Evolutionary conservation across 768 basidiomycete genomes (phyloP).

Genomic region (Pulveroboletus sp.): DNA sequence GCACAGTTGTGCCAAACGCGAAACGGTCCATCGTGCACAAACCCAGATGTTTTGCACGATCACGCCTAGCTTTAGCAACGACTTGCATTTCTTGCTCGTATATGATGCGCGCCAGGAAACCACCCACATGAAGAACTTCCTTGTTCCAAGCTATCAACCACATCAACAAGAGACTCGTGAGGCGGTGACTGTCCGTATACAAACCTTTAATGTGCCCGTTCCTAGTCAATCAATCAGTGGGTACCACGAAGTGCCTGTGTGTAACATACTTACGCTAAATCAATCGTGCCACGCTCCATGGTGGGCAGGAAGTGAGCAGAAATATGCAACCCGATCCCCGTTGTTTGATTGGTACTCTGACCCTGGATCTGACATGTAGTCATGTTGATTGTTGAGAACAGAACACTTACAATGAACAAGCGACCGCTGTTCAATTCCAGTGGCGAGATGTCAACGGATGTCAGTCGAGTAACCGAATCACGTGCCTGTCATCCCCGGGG

Average conservation of each 20-base stretch:
- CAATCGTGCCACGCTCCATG: conserved; percentile 89
- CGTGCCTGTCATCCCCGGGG: conserved; percentile 2
- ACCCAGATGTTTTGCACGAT: conserved; percentile 26
- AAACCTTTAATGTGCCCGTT: conserved; percentile 79
- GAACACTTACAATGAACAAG: conserved; percentile 10
- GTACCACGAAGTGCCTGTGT: not conserved
- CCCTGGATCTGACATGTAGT: conserved; percentile 42
- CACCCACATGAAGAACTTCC: conserved; percentile 80
- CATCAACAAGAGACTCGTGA: not conserved
- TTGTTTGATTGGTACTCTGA: conserved; percentile 87
- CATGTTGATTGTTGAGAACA: not conserved
- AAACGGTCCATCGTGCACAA: conserved; percentile 83
- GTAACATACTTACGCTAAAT: conserved; percentile 58
- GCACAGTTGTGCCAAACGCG: conserved; percentile 39
- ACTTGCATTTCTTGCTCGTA: conserved; percentile 75
- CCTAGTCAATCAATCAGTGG: conserved; percentile 33
- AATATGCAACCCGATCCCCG: conserved; percentile 62
- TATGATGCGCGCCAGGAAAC: conserved; percentile 72
- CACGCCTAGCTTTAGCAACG: not conserved
- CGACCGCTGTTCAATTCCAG: conserved; percentile 3
- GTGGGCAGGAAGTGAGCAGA: conserved; percentile 89
- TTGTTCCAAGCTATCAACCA: conserved; percentile 71
- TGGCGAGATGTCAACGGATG: not conserved
- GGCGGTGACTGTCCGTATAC: conserved; percentile 15
- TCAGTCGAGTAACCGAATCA: not conserved